phyloP scores from a whole-genome alignment of 139 green algal genomes.

The Chlamydomonas sp. region DNA sequence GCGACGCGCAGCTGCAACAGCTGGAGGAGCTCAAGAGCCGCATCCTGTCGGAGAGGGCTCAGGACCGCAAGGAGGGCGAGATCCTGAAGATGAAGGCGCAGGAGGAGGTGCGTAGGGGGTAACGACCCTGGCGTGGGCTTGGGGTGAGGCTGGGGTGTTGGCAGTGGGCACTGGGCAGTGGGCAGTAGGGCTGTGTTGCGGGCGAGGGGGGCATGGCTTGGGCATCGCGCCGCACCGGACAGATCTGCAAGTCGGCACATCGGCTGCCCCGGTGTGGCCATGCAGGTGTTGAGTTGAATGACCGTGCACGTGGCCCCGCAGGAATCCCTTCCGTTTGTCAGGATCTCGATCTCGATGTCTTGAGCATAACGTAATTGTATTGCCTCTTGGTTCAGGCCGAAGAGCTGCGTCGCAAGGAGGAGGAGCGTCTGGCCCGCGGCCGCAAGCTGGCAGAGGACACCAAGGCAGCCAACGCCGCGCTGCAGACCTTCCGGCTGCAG shows the following conservation, averaged over 20 bases:
- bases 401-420: conserved; percentile 53
- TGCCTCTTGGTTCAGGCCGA: conserved; percentile 50
- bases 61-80: conserved; percentile 52
- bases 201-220: no score
- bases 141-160: background rate
- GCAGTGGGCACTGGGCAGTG: background rate
- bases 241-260: no score
- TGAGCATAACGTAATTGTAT: background rate
- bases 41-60: conserved; percentile 56
- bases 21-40: conserved; percentile 61
- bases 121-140: background rate
- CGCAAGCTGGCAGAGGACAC: conserved; percentile 55
- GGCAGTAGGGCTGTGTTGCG: background rate
- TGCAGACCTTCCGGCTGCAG: conserved; percentile 65
- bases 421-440: conserved; percentile 27
- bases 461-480: conserved; percentile 61
- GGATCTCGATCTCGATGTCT: background rate
- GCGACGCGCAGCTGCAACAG: conserved; percentile 73
- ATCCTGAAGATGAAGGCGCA: conserved; percentile 48
- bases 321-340: background rate
- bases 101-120: conserved; percentile 27
- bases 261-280: no score
- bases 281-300: no score
- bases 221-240: no score
- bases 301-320: background rate